Conservation (phyloP, 2,329 filamentous ascomycete genomes). For the Ustilaginoidea virens region DNA sequence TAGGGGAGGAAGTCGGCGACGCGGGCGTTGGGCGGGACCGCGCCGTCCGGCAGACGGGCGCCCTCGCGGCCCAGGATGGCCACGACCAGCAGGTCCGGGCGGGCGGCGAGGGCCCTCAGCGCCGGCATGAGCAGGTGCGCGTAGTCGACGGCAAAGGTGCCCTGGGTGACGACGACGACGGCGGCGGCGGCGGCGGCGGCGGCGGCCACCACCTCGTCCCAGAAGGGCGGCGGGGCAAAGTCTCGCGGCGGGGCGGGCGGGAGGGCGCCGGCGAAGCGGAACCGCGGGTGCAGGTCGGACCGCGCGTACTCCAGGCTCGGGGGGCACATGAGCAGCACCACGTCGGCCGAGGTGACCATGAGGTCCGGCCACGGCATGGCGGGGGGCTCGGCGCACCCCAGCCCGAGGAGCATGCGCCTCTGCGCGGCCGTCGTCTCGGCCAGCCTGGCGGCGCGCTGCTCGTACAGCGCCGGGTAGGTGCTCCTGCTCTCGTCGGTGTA, state of each 20-base stretch:
- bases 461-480: not conserved
- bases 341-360: conserved; percentile 22
- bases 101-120: conserved; percentile 23
- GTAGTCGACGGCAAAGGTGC: conserved; percentile 25
- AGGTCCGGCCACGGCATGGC: conserved; percentile 14
- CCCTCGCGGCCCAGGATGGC: conserved; percentile 15
- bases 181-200: conserved; percentile 16
- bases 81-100: conserved; percentile 22
- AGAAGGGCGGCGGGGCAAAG: conserved; percentile 2
- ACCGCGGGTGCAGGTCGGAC: conserved; percentile 18
- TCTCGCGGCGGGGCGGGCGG: conserved; percentile 7
- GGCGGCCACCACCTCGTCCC: conserved; percentile 3
- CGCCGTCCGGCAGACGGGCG: conserved; percentile 10
- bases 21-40: conserved; percentile 24
- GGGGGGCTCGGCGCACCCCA: not conserved
- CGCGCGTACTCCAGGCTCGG: conserved; percentile 23
- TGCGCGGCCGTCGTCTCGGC: not conserved
- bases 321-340: conserved; percentile 21
- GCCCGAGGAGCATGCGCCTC: not conserved
- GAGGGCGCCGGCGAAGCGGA: conserved; percentile 28
- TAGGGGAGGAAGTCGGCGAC: conserved; percentile 33
- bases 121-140: conserved; percentile 28
- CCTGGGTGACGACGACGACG: conserved; percentile 32
- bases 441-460: not conserved
- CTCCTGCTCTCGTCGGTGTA: not conserved